These are phyloP conservation scores for Geotrichum australiense DNA, from an alignment of 1,139 yeast species.

Conservation along the genomic window DNA sequence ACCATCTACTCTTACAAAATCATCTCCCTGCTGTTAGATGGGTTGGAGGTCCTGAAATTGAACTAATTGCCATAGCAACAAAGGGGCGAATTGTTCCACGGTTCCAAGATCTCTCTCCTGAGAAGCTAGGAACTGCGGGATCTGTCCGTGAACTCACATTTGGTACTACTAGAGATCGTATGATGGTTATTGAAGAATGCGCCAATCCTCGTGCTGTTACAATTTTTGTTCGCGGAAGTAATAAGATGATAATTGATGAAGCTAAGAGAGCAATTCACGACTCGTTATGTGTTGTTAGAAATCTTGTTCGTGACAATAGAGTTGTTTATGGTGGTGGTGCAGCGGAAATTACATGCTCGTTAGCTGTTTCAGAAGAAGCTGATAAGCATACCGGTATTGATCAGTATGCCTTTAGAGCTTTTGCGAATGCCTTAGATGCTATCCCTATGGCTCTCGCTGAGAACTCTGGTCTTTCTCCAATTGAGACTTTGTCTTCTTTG, in stretches of 20 bases:
- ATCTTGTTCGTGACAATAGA: constrained; percentile 82
- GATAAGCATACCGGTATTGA: constrained; percentile 91
- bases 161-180: constrained; percentile 94
- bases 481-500: constrained; percentile 75
- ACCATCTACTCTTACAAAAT: constrained; percentile 81
- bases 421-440: constrained; percentile 81
- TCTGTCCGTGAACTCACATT: constrained; percentile 79
- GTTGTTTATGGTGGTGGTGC: constrained; percentile 99
- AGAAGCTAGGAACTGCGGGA: constrained; percentile 86
- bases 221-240: constrained; percentile 88
- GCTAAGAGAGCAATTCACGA: constrained; percentile 96
- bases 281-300: constrained; percentile 94
- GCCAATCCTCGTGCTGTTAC: constrained; percentile 88
- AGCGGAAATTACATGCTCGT: constrained; percentile 87
- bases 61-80: constrained; percentile 93
- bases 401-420: constrained; percentile 96
- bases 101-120: constrained; percentile 80
- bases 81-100: constrained; percentile 96
- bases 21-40: constrained; percentile 94
- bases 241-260: constrained; percentile 96
- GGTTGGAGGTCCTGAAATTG: constrained; percentile 98
- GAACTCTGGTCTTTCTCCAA: constrained; percentile 91
- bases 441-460: constrained; percentile 95
- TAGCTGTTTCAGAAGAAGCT: constrained; percentile 88
- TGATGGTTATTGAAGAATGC: constrained; percentile 91